Evolutionary conservation across 2,329 filamentous ascomycete genomes (phyloP), one percentile per base, ranked within the genome.

Genomic region (Diaporthe humulicola): DNA sequence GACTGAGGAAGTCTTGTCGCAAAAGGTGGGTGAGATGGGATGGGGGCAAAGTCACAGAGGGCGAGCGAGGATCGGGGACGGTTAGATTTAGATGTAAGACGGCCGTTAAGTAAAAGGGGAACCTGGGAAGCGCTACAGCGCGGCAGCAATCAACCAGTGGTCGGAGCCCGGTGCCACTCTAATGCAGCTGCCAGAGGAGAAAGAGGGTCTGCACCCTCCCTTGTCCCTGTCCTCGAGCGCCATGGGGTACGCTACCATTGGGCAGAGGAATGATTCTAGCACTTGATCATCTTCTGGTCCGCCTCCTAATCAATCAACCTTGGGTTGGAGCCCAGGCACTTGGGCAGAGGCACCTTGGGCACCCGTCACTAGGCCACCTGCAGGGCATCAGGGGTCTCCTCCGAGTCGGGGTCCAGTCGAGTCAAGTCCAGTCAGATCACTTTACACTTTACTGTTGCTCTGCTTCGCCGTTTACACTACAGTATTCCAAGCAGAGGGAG

Each of bases 181-280:
- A 67, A 67, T 67, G 61, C 61, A 54, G 48, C 48, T 69, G 64
- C 64, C 64, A 69, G 64, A 69, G 48, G 48, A 54, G 64, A 40
- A 40, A 54, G 64, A 69, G 64, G 64, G 48, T 69, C 64, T n/a
- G 30, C 30, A 12, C 19, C 45, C 30, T 69, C 64, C 64, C 64
- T 54, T 69, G 64, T 69, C 64, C 64, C 30, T 69, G 48, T 69
- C 64, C 40, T 40, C 33, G 25, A 54, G 64, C 45, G 48, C 61
- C 36, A 22, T 50, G 36, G 19, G 38, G 42, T 30, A 22, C 45
- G 28, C 45, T 36, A 38, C 30, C 3, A 67, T 67, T 67, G 61
- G 61, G 61, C 61, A 9, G 61, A 67, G 61, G 61, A 10, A 38
- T 52, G 61, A 52, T 50, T 52, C 45, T 33, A 67, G 61, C 61